Percentiles rank a stretch among this genome's conserved stretches.
These are phyloP conservation scores for Pseudoneurospora amorphoporcata DNA, from an alignment of 495 filamentous ascomycete genomes.

Conservation along the genomic window DNA sequence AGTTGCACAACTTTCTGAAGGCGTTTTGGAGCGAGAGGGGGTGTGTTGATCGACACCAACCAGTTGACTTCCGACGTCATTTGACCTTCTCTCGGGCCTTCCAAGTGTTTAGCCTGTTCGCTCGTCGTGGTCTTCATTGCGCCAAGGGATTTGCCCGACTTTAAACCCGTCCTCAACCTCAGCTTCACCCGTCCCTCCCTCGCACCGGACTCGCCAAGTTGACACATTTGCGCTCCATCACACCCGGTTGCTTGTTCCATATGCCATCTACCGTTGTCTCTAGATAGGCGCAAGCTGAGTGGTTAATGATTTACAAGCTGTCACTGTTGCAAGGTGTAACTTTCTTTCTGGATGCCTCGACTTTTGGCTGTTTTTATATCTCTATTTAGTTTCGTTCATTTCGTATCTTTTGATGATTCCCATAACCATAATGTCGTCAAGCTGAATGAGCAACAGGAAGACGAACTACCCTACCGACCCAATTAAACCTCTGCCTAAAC, in stretches of 20 bases:
- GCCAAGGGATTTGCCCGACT: neutral
- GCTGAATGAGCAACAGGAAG: neutral
- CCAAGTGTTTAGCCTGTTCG: neutral
- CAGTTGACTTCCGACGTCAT: neutral
- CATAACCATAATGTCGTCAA: neutral
- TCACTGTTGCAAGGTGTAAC: neutral
- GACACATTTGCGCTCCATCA: neutral
- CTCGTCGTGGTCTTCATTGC: neutral
- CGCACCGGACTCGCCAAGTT: neutral
- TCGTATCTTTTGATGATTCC: neutral
- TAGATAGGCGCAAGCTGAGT: neutral
- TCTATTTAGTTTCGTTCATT: neutral
- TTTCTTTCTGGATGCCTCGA: neutral
- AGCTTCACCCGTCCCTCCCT: neutral
- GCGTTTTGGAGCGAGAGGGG: neutral
- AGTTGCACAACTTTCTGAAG: neutral
- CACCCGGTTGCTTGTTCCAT: neutral
- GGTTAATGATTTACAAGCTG: neutral
- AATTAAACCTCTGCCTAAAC: neutral
- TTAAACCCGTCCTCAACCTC: neutral
- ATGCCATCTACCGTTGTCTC: neutral
- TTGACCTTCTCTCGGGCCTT: neutral
- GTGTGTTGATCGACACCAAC: neutral
- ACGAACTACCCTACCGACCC: neutral
- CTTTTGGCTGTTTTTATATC: neutral